phyloP scores from a whole-genome alignment of 148 eudicot genomes.

The Cornus controversa region DNA sequence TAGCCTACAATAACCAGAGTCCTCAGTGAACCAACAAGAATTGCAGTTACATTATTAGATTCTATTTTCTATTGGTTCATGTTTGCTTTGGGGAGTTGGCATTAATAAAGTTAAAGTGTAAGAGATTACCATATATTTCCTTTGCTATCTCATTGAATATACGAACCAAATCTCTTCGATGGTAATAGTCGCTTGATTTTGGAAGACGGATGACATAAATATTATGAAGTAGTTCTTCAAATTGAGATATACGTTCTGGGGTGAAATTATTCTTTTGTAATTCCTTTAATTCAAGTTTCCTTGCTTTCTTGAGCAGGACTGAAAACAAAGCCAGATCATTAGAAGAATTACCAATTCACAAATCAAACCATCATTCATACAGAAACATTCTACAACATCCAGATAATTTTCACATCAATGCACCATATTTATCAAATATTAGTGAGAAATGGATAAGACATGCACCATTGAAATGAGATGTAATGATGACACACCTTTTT shows the following conservation, averaged over 20 bases:
- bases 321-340: conserved; percentile 18
- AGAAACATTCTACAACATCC: neutral
- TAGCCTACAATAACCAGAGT: neutral
- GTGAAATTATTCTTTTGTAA: conserved; percentile 27
- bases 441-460: neutral
- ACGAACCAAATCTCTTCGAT: conserved; percentile 60
- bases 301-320: conserved; percentile 49
- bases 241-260: conserved; percentile 29
- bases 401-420: neutral
- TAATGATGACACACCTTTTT: neutral
- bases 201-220: conserved; percentile 53
- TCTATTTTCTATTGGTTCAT: no score
- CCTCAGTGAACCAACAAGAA: neutral
- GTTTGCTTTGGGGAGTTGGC: neutral
- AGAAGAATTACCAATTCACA: neutral
- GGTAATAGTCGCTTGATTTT: conserved; percentile 52
- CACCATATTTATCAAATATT: neutral
- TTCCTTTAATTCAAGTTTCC: conserved; percentile 43
- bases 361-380: neutral
- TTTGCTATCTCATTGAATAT: conserved; percentile 74
- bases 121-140: conserved; percentile 66
- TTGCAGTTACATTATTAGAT: neutral
- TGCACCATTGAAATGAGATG: neutral
- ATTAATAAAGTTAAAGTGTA: conserved; percentile 7
- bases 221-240: conserved; percentile 47